phyloP scores from a whole-genome alignment of 2,329 filamentous ascomycete genomes.

The Microascus cirrosus region DNA sequence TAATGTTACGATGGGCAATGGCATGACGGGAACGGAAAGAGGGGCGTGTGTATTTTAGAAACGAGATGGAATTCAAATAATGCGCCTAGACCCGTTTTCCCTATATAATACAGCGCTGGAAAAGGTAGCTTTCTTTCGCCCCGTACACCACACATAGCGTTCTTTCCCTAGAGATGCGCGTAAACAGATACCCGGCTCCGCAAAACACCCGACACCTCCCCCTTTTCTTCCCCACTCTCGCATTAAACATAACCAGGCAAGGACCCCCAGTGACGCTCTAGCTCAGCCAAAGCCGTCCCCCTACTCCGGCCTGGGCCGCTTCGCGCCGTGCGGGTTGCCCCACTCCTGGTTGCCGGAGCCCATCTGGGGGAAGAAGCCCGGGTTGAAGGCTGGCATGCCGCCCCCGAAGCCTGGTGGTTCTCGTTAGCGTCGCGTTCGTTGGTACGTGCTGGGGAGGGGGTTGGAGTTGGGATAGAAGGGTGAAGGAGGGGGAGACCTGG shows the following conservation, averaged over 20 bases:
- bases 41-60: background rate
- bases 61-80: background rate
- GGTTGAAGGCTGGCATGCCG: slow-evolving; percentile 58
- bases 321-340: slow-evolving; percentile 74
- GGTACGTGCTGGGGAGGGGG: background rate
- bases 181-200: background rate
- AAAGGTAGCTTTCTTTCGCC: background rate
- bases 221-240: background rate
- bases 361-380: slow-evolving; percentile 54
- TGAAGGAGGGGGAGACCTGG: background rate
- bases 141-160: background rate
- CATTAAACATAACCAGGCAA: background rate
- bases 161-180: background rate
- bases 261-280: background rate
- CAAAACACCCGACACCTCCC: background rate
- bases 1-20: background rate
- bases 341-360: slow-evolving; percentile 42
- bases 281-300: background rate
- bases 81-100: background rate
- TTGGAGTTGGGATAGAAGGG: background rate
- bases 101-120: background rate
- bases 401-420: slow-evolving; percentile 44
- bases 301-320: slow-evolving; percentile 65
- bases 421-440: background rate
- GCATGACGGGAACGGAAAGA: background rate